Percentiles rank a stretch among this genome's conserved stretches.
Conservation (phyloP, 2,329 filamentous ascomycete genomes). For the Zasmidium angulare region DNA sequence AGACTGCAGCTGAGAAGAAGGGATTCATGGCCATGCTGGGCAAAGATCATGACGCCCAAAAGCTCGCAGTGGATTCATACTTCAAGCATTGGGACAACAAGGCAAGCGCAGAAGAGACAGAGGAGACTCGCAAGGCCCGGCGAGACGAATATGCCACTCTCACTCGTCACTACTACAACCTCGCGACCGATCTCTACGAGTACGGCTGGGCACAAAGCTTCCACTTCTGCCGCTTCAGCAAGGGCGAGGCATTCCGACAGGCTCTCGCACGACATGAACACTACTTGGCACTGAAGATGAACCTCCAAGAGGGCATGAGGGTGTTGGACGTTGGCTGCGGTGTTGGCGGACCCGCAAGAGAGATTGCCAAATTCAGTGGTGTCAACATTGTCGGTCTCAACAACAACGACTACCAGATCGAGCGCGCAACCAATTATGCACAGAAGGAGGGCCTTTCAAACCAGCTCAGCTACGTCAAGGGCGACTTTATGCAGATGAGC, state of each 20-base stretch:
- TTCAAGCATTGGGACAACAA: slow-evolving; percentile 98
- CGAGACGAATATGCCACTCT: slow-evolving; percentile 86
- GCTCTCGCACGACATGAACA: slow-evolving; percentile 96
- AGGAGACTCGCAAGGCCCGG: slow-evolving; percentile 73
- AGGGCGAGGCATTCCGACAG: slow-evolving; percentile 82
- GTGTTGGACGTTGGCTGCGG: slow-evolving; percentile 96
- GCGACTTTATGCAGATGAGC: slow-evolving; percentile 98
- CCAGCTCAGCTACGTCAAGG: slow-evolving; percentile 86
- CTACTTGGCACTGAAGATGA: slow-evolving; percentile 89
- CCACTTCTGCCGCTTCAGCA: slow-evolving; percentile 93
- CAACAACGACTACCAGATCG: slow-evolving; percentile 99
- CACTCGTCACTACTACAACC: slow-evolving; percentile 72
- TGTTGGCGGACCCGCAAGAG: slow-evolving; percentile 89
- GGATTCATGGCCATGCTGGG: slow-evolving; percentile 78
- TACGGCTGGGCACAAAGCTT: slow-evolving; percentile 96
- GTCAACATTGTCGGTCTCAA: slow-evolving; percentile 88
- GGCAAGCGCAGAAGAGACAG: slow-evolving; percentile 73
- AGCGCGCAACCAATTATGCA: slow-evolving; percentile 85
- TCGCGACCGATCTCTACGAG: slow-evolving; percentile 53
- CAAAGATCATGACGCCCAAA: slow-evolving; percentile 77
- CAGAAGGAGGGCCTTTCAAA: slow-evolving; percentile 74
- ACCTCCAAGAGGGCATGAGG: slow-evolving; percentile 80
- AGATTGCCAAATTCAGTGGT: slow-evolving; percentile 94
- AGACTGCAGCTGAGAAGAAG: slow-evolving; percentile 76
- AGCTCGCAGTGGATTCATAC: slow-evolving; percentile 84